These are phyloP conservation scores for Diplodia seriata DNA, from an alignment of 2,329 filamentous ascomycete genomes.

Conservation along the genomic window DNA sequence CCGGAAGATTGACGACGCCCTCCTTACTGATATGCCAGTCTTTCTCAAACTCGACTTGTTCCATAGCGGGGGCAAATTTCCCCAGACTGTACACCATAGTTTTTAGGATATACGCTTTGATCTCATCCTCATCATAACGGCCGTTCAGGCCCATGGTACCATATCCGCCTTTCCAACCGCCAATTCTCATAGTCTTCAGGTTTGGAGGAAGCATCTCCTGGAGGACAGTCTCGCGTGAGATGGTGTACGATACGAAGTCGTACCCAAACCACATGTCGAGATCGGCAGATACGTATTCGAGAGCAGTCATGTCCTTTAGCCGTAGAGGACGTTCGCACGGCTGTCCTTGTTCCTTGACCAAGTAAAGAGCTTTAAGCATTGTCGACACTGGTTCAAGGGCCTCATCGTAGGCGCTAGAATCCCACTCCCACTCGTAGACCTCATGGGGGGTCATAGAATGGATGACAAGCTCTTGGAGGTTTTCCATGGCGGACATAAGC, in stretches of 20 bases:
- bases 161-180: not conserved
- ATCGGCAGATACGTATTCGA: slow-evolving; percentile 1
- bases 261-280: slow-evolving; percentile 1
- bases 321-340: not conserved
- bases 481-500: not conserved
- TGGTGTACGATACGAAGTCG: not conserved
- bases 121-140: not conserved
- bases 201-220: not conserved
- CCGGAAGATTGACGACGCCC: not conserved
- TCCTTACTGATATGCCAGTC: not conserved
- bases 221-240: not conserved
- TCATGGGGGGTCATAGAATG: not conserved
- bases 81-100: not conserved
- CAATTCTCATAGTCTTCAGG: not conserved
- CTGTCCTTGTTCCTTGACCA: not conserved
- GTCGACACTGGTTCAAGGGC: not conserved
- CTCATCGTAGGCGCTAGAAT: not conserved
- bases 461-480: not conserved
- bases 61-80: not conserved
- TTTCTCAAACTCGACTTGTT: not conserved
- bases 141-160: not conserved
- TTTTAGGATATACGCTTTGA: not conserved
- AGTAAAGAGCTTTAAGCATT: not conserved
- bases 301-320: not conserved
- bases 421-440: not conserved